A percentile compares a stretch with the other conserved stretches of the same genome.
phyloP scores from a whole-genome alignment of 2,329 filamentous ascomycete species.

The Colletotrichum tropicicola region DNA sequence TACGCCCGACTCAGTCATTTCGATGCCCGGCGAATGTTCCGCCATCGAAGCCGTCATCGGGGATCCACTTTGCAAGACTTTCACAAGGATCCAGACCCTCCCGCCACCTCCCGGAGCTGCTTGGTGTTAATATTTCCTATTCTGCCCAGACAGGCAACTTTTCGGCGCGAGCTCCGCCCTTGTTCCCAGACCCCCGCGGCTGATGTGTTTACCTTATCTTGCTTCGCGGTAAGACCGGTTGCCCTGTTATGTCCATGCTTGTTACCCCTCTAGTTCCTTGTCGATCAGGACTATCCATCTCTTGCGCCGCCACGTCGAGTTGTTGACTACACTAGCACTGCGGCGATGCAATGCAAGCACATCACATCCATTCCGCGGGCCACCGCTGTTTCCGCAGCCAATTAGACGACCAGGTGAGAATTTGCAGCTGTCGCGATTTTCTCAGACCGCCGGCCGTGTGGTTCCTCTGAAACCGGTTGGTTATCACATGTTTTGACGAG shows the following conservation, averaged over 20 bases:
- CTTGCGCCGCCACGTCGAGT: conserved; percentile 6
- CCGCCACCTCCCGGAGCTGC: neutral
- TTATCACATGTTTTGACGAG: neutral
- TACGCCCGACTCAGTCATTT: neutral
- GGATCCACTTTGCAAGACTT: conserved; percentile 14
- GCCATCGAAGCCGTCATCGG: conserved; percentile 3
- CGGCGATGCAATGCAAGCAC: neutral
- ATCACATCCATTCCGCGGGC: neutral
- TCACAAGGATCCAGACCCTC: conserved; percentile 4
- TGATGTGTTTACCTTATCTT: neutral
- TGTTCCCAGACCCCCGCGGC: neutral
- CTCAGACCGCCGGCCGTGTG: neutral
- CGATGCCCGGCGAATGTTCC: conserved; percentile 1
- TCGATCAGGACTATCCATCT: neutral
- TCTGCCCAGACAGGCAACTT: neutral
- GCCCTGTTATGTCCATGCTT: neutral
- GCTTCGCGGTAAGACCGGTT: neutral
- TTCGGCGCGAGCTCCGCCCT: neutral
- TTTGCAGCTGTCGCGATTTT: neutral
- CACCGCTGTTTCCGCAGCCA: neutral
- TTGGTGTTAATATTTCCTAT: neutral
- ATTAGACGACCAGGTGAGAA: neutral
- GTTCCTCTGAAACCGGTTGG: neutral
- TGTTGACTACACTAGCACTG: too few species aligned
- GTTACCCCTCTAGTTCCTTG: neutral